Base-by-base conservation (phyloP, 208 protist genomes). In the Trypanosoma scelopori region DNA sequence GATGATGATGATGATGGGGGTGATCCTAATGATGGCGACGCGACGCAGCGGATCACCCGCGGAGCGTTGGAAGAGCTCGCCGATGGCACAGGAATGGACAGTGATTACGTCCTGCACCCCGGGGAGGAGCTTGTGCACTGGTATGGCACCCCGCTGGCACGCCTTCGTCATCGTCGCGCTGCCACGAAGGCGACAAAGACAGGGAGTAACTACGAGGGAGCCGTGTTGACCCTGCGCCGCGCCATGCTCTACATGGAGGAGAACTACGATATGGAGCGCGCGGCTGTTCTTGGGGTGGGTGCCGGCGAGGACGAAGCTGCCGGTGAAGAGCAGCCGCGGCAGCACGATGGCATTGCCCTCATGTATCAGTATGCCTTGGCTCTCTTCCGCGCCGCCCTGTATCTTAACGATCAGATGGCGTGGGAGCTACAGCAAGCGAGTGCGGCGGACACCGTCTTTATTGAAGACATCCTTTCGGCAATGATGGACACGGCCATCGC, bases 401-500 rank as follows among this genome's bases (percentile, higher is more conserved):
- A 86, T 65, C 69, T 95, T 16, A 61, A 72, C 23, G 71, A 89
- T 18, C 84, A 85, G 47, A 78, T 91, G 5, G 76, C 80, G 20
- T 71, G 82, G 56, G 81, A 87, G 66, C 74, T 95, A 23, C 55
- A 72, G 13, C 71, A 78, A 53, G 74, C 76, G 1, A 83, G 80
- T 55, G 80, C 87, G 6, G 74, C 77, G 1, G 90, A 96, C 73
- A 92, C 87, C 3, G 90, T 96, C 20, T 66, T 86, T 9, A 89
- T 96, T 49, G 90, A 96, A 58, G 85, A 93, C 61, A 84, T 78
- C 16, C 75, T 96, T 25, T 92, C 84, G 23, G 81, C 84, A 65
- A 93, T 96, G 90, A 93, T 96, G 87, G 90, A 96, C 57, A 69
- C 78, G 7, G 73, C 84, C 51, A 87, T 93, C 63, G 85, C 76